Evolutionary conservation across 202 grass and related monocot species (phyloP), one percentile per base, ranked within the genome.

Genomic region (Saccharum hybrid): DNA sequence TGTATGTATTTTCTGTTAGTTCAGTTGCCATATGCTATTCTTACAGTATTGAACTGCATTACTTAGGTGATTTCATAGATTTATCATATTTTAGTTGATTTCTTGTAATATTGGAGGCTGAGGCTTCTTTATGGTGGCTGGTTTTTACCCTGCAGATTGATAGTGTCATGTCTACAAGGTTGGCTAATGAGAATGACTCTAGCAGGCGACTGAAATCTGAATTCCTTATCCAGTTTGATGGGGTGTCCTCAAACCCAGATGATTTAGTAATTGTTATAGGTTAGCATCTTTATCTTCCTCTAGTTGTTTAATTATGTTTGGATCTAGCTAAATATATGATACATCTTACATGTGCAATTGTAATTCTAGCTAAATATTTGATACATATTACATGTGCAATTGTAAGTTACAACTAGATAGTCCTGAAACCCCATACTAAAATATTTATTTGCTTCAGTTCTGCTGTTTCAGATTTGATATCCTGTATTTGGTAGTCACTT

Each of bases 221-320:
- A 87, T 98, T 98, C 87, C 92, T 98, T 51, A 89, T 96, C 57
- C 93, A 94, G 16, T 98, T 98, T 87, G 96, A 98, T 87, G 96
- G 96, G 16, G 93, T 95, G 6, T 88, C 89, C 83, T 98, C 96
- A 30, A 91, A 98, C 65, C 86, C 91, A 16, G 88, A 94, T 85
- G 96, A 94, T 90, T 84, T 96, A 72, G 93, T 98, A 73, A 92
- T 98, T 86, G 93, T 98, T 68, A 94, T 98, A 83, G 96, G 96
- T 98, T 49, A 75, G 92, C 63, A 52, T 59, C 39, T 70, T 23
- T 63, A 46, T 40, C 16, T 82, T 87, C 85, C 14, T 64, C 41
- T 79, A 23, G 10, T 71, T 48, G 23, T 18, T 80, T 85, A 60
- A 67, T 62, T 71, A 28, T 75, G 22, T 42, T 80, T 52, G 15